Evolutionary conservation across 306 rosid genomes (phyloP), one percentile per base, ranked within the genome.

Genomic region (Sphenostylis stenocarpa): DNA sequence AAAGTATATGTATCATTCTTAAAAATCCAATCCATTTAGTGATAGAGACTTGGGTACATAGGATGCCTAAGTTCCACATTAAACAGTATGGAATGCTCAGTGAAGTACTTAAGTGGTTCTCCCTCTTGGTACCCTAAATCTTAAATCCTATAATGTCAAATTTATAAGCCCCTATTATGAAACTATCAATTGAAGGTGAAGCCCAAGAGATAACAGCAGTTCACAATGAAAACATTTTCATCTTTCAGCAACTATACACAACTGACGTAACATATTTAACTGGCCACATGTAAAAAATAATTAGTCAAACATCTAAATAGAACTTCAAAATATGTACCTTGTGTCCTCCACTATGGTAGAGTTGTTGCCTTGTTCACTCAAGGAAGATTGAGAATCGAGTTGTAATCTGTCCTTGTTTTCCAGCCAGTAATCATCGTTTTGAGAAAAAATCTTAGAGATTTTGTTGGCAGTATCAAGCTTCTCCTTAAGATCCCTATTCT

Each of bases 381-480:
- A 67, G 80, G 70, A 72, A 45, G 63, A 65, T 36, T 77, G 78
- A 45, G 63, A 51, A 45, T 83, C 44, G 56, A 51, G 65, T 73
- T 56, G 82, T 49, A 72, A 57, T 79, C 38, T 73, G 53, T 81
- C 81, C 77, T 64, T 76, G 67, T 63, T 79, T 85, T 82, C 88
- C 75, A 89, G 83, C 94, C 87, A 86, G 44, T 83, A 86, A 60
- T 89, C 90, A 81, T 90, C 84, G 84, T 58, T 85, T 75, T 78
- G 88, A 85, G 85, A 87, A 81, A 84, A 92, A 31, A 53, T n/a
- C 68, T 56, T 84, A 33, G 83, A 70, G 67, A 78, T 87, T 78
- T 24, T 83, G 70, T 84, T 84, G 21, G 87, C 79, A 17, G 64
- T 55, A 58, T 73, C 83, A 43, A 92, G 87, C 85, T 89, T 86